Conservation (phyloP, 306 rosid species). For the Fragaria ananassa region DNA sequence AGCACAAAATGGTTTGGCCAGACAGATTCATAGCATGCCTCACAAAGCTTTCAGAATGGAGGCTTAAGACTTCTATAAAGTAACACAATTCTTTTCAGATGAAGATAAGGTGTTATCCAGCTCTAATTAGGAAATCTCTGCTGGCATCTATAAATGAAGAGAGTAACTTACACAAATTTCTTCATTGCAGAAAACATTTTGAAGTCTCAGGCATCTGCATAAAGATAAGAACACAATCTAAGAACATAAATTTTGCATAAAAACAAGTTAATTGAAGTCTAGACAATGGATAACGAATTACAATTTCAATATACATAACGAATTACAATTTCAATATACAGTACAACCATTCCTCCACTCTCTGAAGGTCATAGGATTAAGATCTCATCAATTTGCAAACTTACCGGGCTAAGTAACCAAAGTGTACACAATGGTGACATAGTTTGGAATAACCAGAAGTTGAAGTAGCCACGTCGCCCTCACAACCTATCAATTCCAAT, state of each 20-base stretch:
- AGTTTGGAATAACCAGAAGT: constrained; percentile 45
- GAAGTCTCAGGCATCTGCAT: constrained; percentile 71
- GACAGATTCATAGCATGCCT: neutral
- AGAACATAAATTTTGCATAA: constrained; percentile 3
- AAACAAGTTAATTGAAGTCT: neutral
- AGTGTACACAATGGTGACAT: constrained; percentile 59
- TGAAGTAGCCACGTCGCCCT: constrained; percentile 26
- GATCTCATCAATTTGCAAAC: neutral
- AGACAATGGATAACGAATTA: neutral
- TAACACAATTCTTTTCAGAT: neutral
- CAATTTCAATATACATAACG: neutral
- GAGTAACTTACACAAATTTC: constrained; percentile 68
- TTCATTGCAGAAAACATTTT: constrained; percentile 51
- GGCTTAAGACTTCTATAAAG: neutral
- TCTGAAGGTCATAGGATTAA: constrained; percentile 4
- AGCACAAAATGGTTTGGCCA: neutral
- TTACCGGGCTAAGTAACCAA: constrained; percentile 66
- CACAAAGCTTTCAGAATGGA: neutral
- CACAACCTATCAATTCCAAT: constrained; percentile 48
- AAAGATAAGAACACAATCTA: constrained; percentile 28
- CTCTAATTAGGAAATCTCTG: neutral
- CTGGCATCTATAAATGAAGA: neutral
- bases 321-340: neutral
- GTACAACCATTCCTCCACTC: neutral
- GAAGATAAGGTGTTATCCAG: neutral